Conservation (phyloP, 805 yeast species). For the Cyberlindnera xylosilytica region DNA sequence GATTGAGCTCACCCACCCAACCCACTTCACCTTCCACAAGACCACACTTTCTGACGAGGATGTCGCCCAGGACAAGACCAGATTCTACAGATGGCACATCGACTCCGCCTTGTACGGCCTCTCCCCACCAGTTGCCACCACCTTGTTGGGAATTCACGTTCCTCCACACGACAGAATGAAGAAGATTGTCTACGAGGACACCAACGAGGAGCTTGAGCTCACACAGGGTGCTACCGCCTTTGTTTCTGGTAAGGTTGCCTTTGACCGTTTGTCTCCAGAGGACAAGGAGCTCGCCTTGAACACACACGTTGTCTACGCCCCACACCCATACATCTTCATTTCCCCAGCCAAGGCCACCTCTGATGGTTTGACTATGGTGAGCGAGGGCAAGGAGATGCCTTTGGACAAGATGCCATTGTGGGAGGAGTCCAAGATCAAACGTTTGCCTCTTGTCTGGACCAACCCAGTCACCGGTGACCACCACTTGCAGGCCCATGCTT, state of each 20-base stretch:
- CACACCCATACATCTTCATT: slow-evolving; percentile 87
- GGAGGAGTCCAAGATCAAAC: slow-evolving; percentile 77
- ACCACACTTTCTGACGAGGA: slow-evolving; percentile 60
- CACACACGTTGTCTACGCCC: slow-evolving; percentile 85
- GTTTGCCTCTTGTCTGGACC: slow-evolving; percentile 86
- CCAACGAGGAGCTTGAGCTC: slow-evolving; percentile 59
- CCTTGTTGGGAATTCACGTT: slow-evolving; percentile 77
- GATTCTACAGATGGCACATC: slow-evolving; percentile 92
- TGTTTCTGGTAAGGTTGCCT: slow-evolving; percentile 80
- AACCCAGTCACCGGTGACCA: slow-evolving; percentile 82
- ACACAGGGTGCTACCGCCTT: slow-evolving; percentile 90
- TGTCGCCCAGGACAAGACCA: slow-evolving; percentile 58
- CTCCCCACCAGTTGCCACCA: slow-evolving; percentile 84
- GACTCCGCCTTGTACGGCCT: slow-evolving; percentile 85
- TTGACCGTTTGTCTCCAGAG: slow-evolving; percentile 59
- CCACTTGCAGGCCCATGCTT: slow-evolving; percentile 85
- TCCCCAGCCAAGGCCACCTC: slow-evolving; percentile 77
- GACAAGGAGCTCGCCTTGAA: slow-evolving; percentile 72
- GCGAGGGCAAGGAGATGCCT: slow-evolving; percentile 69
- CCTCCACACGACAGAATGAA: slow-evolving; percentile 67
- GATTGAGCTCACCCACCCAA: slow-evolving; percentile 72
- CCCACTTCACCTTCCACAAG: slow-evolving; percentile 79
- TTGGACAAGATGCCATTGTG: slow-evolving; percentile 74
- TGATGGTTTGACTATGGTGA: slow-evolving; percentile 83
- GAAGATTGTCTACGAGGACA: slow-evolving; percentile 62